Conservation (phyloP, 108 stramenopile species). For the Pseudonitzschia multistriata region DNA sequence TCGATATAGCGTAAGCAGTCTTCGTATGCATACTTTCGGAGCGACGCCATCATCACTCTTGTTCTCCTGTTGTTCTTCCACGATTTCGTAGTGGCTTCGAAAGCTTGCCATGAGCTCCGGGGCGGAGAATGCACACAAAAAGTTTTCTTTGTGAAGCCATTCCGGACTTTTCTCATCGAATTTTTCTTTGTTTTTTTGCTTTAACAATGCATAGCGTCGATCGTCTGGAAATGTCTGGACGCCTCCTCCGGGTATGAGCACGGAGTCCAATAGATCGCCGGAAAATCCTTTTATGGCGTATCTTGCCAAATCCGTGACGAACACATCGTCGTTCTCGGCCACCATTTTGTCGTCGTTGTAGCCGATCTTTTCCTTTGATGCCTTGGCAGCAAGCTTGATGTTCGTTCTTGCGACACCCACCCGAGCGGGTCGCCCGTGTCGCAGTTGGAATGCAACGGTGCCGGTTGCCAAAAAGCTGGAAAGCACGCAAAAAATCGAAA, state of each 20-base stretch:
- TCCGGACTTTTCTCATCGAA: conserved; percentile 27
- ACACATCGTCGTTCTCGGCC: background rate
- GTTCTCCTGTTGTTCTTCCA: background rate
- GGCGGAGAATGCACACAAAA: conserved; percentile 61
- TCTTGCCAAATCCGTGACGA: conserved; percentile 22
- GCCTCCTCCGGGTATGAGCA: conserved; percentile 27
- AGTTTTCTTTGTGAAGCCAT: conserved; percentile 71
- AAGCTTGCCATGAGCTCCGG: conserved; percentile 48
- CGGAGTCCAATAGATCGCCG: conserved; percentile 30
- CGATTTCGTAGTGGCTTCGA: conserved; percentile 29
- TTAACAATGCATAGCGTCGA: conserved; percentile 58
- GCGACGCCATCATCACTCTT: background rate
- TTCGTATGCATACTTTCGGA: background rate
- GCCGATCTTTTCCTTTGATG: no score
- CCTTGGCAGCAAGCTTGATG: no score
- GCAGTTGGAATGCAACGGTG: no score
- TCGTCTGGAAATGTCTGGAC: conserved; percentile 64
- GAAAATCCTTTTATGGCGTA: conserved; percentile 63
- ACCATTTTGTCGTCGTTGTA: no score
- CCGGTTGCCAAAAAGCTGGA: no score
- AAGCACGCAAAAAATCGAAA: no score
- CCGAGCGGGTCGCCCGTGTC: no score
- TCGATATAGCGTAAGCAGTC: conserved; percentile 33
- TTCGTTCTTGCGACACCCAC: no score
- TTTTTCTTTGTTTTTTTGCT: conserved; percentile 8